Evolutionary conservation across 1,284 basidiomycete species (phyloP).

Genomic region (Microbotryum lychnidis-dioicae): DNA sequence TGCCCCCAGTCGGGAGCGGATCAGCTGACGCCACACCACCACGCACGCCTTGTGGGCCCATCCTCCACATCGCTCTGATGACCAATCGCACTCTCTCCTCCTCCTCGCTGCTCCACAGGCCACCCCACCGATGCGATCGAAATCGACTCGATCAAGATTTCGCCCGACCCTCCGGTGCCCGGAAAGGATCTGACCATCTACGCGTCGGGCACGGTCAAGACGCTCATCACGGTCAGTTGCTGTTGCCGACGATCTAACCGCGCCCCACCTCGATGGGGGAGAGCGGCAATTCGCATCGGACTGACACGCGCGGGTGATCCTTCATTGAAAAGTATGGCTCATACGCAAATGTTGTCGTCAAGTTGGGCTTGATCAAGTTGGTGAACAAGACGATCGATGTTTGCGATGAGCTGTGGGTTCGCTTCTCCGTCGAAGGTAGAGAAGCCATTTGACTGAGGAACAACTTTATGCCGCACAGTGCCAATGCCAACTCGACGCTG

Average conservation of each 20-base stretch:
- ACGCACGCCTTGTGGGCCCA: no score
- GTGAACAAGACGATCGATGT: constrained; percentile 72
- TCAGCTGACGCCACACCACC: no score
- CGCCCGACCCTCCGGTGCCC: constrained; percentile 73
- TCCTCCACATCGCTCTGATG: no score
- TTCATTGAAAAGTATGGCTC: constrained; percentile 65
- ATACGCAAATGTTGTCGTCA: constrained; percentile 75
- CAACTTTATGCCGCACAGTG: constrained; percentile 41
- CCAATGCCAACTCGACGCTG: constrained; percentile 59
- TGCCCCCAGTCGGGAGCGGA: background rate
- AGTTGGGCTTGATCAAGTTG: constrained; percentile 78
- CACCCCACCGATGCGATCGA: constrained; percentile 37
- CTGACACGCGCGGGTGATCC: background rate
- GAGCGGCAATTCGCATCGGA: no score
- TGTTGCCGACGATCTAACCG: no score
- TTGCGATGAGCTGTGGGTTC: constrained; percentile 81
- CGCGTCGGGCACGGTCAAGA: constrained; percentile 55
- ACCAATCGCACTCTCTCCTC: background rate
- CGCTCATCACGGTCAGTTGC: constrained; percentile 56
- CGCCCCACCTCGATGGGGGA: background rate
- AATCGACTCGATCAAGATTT: constrained; percentile 58
- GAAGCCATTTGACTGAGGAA: background rate
- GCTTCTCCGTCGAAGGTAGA: background rate
- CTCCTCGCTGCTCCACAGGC: constrained; percentile 12
- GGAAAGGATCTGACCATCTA: constrained; percentile 73